Evolutionary conservation across 805 yeast species (phyloP).

Genomic region (Starmera quercuum): DNA sequence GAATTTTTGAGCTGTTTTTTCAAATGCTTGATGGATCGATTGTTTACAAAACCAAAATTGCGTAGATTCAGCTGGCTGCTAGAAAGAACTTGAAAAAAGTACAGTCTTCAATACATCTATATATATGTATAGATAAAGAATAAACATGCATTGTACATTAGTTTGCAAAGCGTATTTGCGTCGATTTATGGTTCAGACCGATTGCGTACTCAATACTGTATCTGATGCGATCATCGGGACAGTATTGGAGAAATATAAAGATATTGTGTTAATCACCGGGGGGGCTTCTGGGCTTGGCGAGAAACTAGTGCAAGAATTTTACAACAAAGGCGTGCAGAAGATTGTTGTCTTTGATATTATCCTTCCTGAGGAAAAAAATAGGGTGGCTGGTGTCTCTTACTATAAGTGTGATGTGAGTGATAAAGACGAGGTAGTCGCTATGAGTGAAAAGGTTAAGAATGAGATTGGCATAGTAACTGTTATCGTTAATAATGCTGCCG

Average conservation of each 20-base stretch:
- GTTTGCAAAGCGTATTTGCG: conserved; percentile 17
- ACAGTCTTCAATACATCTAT: no score
- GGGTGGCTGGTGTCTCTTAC: conserved; percentile 38
- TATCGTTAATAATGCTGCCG: conserved; percentile 82
- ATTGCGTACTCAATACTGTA: conserved; percentile 4
- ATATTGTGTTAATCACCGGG: conserved; percentile 74
- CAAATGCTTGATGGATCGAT: no score
- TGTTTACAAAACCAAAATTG: no score
- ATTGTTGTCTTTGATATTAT: conserved; percentile 63
- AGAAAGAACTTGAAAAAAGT: no score
- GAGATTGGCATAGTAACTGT: conserved; percentile 56
- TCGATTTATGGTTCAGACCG: conserved; percentile 1
- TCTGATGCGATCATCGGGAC: conserved; percentile 42
- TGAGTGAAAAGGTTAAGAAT: conserved; percentile 32
- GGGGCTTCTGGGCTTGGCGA: conserved; percentile 77
- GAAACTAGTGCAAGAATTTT: conserved; percentile 45
- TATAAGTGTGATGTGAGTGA: conserved; percentile 66
- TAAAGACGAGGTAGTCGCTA: conserved; percentile 31
- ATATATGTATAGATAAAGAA: background rate
- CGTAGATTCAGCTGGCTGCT: no score
- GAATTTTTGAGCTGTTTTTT: no score
- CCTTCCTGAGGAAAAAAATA: conserved; percentile 20
- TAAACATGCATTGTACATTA: background rate
- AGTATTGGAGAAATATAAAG: conserved; percentile 43
- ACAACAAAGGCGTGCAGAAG: conserved; percentile 29